Conservation (phyloP, 805 yeast species). For the Pichia pseudocactophila region DNA sequence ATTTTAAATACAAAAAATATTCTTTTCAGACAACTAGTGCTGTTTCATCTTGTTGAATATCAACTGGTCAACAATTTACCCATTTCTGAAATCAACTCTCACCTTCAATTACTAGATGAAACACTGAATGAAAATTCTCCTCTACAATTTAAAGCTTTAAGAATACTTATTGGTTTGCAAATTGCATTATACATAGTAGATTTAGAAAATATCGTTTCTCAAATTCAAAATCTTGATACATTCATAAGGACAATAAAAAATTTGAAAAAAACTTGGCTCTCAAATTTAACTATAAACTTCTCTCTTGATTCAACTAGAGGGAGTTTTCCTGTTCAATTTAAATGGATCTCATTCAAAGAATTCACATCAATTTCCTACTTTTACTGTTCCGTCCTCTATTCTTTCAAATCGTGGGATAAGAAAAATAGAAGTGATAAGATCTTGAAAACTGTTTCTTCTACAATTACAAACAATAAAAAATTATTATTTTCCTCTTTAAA, state of each 20-base stretch:
- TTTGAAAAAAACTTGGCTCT: conserved; percentile 5
- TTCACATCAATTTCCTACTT: conserved; percentile 34
- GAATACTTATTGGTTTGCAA: conserved; percentile 21
- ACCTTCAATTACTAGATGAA: conserved; percentile 15
- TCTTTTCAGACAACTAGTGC: conserved; percentile 18
- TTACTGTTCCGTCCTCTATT: conserved; percentile 33
- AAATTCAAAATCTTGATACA: conserved; percentile 20
- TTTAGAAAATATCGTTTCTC: conserved; percentile 17
- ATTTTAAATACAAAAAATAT: conserved; percentile 6
- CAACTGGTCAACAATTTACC: conserved; percentile 26
- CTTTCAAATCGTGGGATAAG: conserved; percentile 30
- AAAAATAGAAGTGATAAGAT: conserved; percentile 29
- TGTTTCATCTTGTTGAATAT: conserved; percentile 25
- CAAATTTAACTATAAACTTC: not conserved
- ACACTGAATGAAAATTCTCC: conserved; percentile 13
- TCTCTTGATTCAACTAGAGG: not conserved
- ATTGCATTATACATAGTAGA: conserved; percentile 26
- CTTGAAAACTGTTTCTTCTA: conserved; percentile 14
- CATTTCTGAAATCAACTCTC: conserved; percentile 15
- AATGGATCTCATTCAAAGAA: conserved; percentile 37
- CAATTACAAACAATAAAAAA: not conserved
- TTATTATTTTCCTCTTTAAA: not conserved
- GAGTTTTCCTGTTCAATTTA: conserved; percentile 22
- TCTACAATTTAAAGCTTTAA: conserved; percentile 29
- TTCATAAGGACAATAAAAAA: conserved; percentile 25